These are phyloP conservation scores for Diaporthe citriasiana DNA, from an alignment of 2,329 filamentous ascomycete species.

Conservation along the genomic window DNA sequence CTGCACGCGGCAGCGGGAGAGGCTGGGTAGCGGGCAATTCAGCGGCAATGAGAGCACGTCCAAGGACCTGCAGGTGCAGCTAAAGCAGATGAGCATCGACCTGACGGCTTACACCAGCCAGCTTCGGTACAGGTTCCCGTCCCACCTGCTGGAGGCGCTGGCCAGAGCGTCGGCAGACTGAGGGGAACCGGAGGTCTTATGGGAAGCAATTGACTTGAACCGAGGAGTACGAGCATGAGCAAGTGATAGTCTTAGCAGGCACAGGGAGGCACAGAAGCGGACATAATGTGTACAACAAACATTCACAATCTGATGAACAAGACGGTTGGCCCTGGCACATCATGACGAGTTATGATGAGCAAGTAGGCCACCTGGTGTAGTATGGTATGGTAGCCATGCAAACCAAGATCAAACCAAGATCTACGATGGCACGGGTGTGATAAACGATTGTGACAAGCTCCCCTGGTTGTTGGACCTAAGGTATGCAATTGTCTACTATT, in stretches of 20 bases:
- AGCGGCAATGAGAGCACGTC: conserved; percentile 78
- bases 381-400: background rate
- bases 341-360: background rate
- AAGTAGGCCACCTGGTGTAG: background rate
- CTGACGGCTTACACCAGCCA: conserved; percentile 94
- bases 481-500: background rate
- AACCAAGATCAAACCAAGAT: background rate
- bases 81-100: conserved; percentile 87
- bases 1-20: conserved; percentile 83
- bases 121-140: conserved; percentile 90
- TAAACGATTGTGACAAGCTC: background rate
- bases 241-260: background rate
- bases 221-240: background rate
- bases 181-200: conserved; percentile 11
- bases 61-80: conserved; percentile 75
- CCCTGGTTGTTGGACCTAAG: background rate
- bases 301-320: conserved; percentile 2
- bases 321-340: background rate
- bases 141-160: conserved; percentile 88
- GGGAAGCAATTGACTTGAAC: background rate
- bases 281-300: conserved; percentile 14
- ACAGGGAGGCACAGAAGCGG: background rate
- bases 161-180: conserved; percentile 83
- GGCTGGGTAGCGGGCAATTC: conserved; percentile 78
- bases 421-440: background rate